These are phyloP conservation scores for Phytophthora chlamydospora DNA, from an alignment of 352 stramenopile species.

Conservation along the genomic window DNA sequence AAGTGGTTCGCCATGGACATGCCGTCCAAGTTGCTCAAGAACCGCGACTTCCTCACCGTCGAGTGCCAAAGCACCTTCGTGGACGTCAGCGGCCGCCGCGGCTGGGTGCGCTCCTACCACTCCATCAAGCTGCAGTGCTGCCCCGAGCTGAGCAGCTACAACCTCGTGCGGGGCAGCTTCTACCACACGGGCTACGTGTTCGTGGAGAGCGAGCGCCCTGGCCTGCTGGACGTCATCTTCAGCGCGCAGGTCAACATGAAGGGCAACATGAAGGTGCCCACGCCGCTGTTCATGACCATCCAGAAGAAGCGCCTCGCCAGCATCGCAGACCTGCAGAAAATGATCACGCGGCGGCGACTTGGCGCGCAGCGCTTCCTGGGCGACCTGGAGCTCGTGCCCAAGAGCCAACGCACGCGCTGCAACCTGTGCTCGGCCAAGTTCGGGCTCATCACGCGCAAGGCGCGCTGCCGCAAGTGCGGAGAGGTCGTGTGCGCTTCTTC, in stretches of 20 bases:
- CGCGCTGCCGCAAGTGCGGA: constrained; percentile 70
- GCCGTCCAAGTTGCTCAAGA: constrained; percentile 65
- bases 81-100: constrained; percentile 60
- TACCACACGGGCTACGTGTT: constrained; percentile 81
- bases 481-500: constrained; percentile 69
- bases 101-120: constrained; percentile 76
- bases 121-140: constrained; percentile 74
- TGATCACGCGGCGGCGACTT: constrained; percentile 59
- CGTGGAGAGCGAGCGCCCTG: constrained; percentile 62
- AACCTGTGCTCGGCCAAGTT: constrained; percentile 67
- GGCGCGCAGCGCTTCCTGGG: constrained; percentile 61
- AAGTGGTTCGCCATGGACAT: constrained; percentile 66
- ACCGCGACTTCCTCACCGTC: constrained; percentile 74
- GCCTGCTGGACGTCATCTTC: constrained; percentile 71
- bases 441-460: constrained; percentile 64
- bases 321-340: constrained; percentile 54
- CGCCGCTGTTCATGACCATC: constrained; percentile 52
- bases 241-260: constrained; percentile 72
- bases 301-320: constrained; percentile 61
- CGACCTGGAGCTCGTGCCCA: constrained; percentile 72
- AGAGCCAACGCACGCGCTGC: constrained; percentile 59
- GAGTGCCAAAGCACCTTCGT: constrained; percentile 80
- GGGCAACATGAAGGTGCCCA: constrained; percentile 52
- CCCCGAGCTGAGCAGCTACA: constrained; percentile 55
- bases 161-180: constrained; percentile 66